A percentile compares a stretch with the other conserved stretches of the same genome.
Evolutionary conservation across 2,329 filamentous ascomycete genomes (phyloP).

Genomic region (Colletotrichum somersetense): DNA sequence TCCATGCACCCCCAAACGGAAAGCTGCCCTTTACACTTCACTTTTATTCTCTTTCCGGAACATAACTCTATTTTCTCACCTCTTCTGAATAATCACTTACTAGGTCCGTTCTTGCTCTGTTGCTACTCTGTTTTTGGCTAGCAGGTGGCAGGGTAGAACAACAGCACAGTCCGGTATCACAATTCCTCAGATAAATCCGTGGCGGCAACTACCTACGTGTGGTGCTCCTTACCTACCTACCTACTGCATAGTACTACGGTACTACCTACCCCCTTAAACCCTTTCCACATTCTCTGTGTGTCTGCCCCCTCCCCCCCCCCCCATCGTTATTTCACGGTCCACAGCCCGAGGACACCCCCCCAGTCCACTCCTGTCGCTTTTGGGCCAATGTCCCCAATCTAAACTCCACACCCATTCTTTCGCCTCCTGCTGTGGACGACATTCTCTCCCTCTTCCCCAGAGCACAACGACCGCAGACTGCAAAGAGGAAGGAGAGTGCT

Average conservation of each 20-base stretch:
- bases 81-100: neutral
- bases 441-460: slow-evolving; percentile 39
- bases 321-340: slow-evolving; percentile 41
- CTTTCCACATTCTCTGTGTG: slow-evolving; percentile 13
- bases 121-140: slow-evolving; percentile 5
- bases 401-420: slow-evolving; percentile 41
- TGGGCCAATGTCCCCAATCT: slow-evolving; percentile 41
- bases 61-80: slow-evolving; percentile 27
- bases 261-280: slow-evolving; percentile 31
- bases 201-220: slow-evolving; percentile 24
- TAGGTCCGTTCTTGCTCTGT: slow-evolving; percentile 4
- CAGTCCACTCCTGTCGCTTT: slow-evolving; percentile 39
- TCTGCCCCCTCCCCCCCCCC: slow-evolving; percentile 1
- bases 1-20: slow-evolving; percentile 39
- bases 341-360: slow-evolving; percentile 37
- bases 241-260: neutral
- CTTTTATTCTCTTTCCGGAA: slow-evolving; percentile 9
- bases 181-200: slow-evolving; percentile 12
- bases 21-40: slow-evolving; percentile 32
- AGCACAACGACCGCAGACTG: slow-evolving; percentile 31
- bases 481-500: slow-evolving; percentile 22
- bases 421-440: slow-evolving; percentile 40
- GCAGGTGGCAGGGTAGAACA: slow-evolving; percentile 14
- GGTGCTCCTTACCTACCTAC: slow-evolving; percentile 13
- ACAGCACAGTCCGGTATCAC: slow-evolving; percentile 1